Percentiles rank a stretch among this genome's conserved stretches.
Evolutionary conservation across 2,329 filamentous ascomycete genomes (phyloP).

Genomic region (Alternaria arborescens): DNA sequence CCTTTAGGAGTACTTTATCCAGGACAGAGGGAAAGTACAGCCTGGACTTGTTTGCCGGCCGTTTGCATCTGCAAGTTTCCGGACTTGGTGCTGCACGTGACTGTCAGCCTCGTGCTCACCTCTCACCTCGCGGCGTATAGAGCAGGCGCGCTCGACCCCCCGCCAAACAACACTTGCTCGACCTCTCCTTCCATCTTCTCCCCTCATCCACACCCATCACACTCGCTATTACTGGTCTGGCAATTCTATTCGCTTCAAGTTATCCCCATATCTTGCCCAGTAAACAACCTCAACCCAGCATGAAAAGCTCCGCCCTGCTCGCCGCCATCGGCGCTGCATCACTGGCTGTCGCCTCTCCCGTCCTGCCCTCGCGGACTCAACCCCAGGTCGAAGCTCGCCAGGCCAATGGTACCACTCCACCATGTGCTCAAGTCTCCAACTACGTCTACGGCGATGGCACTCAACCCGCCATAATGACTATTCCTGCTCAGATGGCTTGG

Average conservation of each 20-base stretch:
- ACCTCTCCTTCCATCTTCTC: background rate
- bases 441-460: slow-evolving; percentile 36
- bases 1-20: background rate
- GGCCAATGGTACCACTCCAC: slow-evolving; percentile 31
- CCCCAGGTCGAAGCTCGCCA: slow-evolving; percentile 27
- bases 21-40: background rate
- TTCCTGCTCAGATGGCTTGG: slow-evolving; percentile 56
- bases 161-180: background rate
- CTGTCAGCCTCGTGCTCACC: background rate
- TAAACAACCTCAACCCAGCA: slow-evolving; percentile 15
- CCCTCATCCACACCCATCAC: background rate
- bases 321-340: slow-evolving; percentile 34
- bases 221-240: background rate
- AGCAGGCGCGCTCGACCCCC: background rate
- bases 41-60: background rate
- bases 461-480: slow-evolving; percentile 25
- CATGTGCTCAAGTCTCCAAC: slow-evolving; percentile 47
- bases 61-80: slow-evolving; percentile 4
- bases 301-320: slow-evolving; percentile 33
- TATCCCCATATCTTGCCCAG: background rate
- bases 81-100: background rate
- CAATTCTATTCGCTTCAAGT: background rate
- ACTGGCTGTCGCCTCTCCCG: slow-evolving; percentile 36
- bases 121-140: background rate
- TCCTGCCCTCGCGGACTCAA: slow-evolving; percentile 26